Evolutionary conservation across 75 land plant genomes (phyloP), one percentile per base, ranked within the genome.

Genomic region (Pinus taeda): DNA sequence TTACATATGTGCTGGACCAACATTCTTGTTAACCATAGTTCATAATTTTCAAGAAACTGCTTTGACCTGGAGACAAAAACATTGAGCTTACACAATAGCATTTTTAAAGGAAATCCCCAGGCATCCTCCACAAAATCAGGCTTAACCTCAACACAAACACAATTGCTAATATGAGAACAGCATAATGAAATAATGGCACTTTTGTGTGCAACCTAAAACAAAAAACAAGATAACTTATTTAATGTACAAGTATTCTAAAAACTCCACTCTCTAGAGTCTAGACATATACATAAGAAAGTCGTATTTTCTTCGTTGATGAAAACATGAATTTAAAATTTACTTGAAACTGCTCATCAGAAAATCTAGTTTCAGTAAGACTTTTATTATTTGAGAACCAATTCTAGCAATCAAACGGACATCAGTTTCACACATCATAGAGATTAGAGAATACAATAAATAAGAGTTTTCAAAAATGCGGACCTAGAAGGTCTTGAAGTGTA

Each of bases 401-500:
- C n/a, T 45, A 18, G 71, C 71, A 69, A 69, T 69, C 53, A 39
- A 69, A 69, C 4, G 71, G 53, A 69, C 53, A 69, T 69, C 53
- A 69, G 42, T 39, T 62, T 69, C 72, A 69, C 72, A 69, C 11
- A 69, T 42, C n/a, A 39, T 20, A 42, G 49, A 69, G 72, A 12
- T 20, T 20, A 42, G 49, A 69, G 72, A 12, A 39, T 69, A 67
- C 49, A 39, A 67, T 67, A 22, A 67, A 37, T 20, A 67, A 2
- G 71, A 20, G 39, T 17, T 67, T 39, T 67, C 49, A 67, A 67
- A 17, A 17, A 37, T 67, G 45, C 12, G 49, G 18, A 69, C 72
- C 72, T 69, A 69, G 53, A 45, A 69, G 72, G 21, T 69, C 72
- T 69, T 69, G 45, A 69, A 69, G 72, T 22, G 18, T 42, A 42